Conservation (phyloP, 495 filamentous ascomycete species). For the Polyplosphaeria fusca region DNA sequence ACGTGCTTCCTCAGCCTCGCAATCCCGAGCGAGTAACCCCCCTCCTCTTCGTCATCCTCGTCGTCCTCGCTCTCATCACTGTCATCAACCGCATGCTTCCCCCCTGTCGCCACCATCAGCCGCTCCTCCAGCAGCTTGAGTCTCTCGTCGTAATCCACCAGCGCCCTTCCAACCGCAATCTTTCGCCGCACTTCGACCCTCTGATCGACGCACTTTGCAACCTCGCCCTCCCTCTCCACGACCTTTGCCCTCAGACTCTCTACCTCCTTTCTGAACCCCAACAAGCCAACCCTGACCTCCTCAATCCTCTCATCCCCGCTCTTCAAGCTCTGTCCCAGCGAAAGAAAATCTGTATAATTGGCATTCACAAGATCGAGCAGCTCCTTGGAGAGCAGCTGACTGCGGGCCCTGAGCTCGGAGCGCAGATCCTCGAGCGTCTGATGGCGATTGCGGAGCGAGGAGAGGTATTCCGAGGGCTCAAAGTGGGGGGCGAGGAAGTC, state of each 20-base stretch:
- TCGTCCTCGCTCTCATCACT: slow-evolving; percentile 14
- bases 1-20: slow-evolving; percentile 56
- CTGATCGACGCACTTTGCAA: slow-evolving; percentile 54
- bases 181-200: slow-evolving; percentile 51
- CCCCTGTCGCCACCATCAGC: slow-evolving; percentile 56
- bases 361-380: slow-evolving; percentile 89
- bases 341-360: slow-evolving; percentile 87
- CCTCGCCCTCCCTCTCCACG: slow-evolving; percentile 51
- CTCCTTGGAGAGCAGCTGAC: slow-evolving; percentile 72
- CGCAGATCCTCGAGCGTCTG: slow-evolving; percentile 95
- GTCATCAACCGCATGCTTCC: slow-evolving; percentile 44
- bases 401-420: slow-evolving; percentile 73
- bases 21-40: slow-evolving; percentile 40
- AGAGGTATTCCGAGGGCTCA: slow-evolving; percentile 76
- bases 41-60: slow-evolving; percentile 23
- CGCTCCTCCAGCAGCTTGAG: slow-evolving; percentile 67
- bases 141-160: slow-evolving; percentile 46
- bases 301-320: slow-evolving; percentile 91
- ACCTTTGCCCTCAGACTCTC: slow-evolving; percentile 56
- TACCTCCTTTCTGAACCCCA: slow-evolving; percentile 81
- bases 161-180: slow-evolving; percentile 50
- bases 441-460: slow-evolving; percentile 76
- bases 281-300: slow-evolving; percentile 80
- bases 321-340: slow-evolving; percentile 72
- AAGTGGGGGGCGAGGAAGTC: slow-evolving; percentile 79